These are phyloP conservation scores for Centrapalus pauciflorus DNA, from an alignment of 129 eudicot species.

Conservation along the genomic window DNA sequence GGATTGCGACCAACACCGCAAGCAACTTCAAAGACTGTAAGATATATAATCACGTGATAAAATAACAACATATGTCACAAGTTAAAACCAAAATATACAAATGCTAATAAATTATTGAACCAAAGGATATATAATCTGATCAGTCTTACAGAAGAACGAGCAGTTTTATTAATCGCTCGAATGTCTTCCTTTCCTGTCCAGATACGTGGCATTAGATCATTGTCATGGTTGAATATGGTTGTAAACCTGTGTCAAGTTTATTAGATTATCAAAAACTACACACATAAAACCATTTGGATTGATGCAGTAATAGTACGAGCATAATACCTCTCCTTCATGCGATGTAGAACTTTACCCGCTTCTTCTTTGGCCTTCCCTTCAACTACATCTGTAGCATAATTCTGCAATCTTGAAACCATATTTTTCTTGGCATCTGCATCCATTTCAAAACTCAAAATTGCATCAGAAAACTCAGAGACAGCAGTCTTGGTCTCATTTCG, in stretches of 20 bases:
- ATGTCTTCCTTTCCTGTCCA: constrained; percentile 97
- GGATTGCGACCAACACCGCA: constrained; percentile 59
- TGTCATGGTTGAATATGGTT: constrained; percentile 76
- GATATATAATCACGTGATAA: background rate
- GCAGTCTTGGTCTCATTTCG: constrained; percentile 64
- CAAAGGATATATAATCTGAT: background rate
- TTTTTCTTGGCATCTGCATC: constrained; percentile 54
- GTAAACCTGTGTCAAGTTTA: constrained; percentile 49
- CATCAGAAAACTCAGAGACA: constrained; percentile 52
- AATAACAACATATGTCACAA: background rate
- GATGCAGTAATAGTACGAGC: constrained; percentile 5
- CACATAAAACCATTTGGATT: background rate
- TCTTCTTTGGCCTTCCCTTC: constrained; percentile 84
- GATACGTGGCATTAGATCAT: constrained; percentile 85
- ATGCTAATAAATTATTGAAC: background rate
- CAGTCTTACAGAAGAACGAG: constrained; percentile 77
- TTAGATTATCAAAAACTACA: constrained; percentile 1
- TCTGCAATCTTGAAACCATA: constrained; percentile 53
- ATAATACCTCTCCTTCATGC: constrained; percentile 78
- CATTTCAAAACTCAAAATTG: constrained; percentile 74
- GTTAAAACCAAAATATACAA: background rate
- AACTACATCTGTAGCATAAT: constrained; percentile 60
- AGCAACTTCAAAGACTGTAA: constrained; percentile 63
- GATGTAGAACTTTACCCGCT: constrained; percentile 68
- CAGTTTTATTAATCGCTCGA: constrained; percentile 73